Percentiles rank a stretch among this genome's conserved stretches.
Evolutionary conservation across 768 basidiomycete genomes (phyloP).

Genomic region (Imleria badia): DNA sequence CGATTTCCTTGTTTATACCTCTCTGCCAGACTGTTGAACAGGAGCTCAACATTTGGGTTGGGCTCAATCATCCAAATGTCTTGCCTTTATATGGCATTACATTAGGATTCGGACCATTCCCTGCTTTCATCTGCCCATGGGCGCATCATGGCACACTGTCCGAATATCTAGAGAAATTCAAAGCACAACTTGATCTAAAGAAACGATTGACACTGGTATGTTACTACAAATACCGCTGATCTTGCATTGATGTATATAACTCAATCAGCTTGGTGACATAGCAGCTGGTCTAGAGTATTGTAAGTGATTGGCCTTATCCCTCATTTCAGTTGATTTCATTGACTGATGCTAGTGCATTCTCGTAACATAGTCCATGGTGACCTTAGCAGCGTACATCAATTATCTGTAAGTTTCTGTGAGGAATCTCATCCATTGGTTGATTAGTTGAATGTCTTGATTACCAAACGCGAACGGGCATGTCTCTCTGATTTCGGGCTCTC

Average conservation of each 20-base stretch:
- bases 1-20: constrained; percentile 4
- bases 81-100: constrained; percentile 31
- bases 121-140: constrained; percentile 37
- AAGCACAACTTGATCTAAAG: constrained; percentile 6
- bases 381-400: constrained; percentile 34
- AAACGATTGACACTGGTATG: constrained; percentile 21
- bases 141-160: constrained; percentile 31
- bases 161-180: constrained; percentile 27
- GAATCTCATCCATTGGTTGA: background rate
- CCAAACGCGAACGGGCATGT: constrained; percentile 7
- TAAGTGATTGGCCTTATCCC: background rate
- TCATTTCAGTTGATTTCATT: background rate
- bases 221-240: background rate
- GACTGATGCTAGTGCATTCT: constrained; percentile 18
- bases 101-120: constrained; percentile 25
- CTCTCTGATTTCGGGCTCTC: constrained; percentile 36
- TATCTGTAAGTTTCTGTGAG: background rate
- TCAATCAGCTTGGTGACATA: constrained; percentile 24
- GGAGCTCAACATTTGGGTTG: constrained; percentile 33
- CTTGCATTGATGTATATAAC: background rate
- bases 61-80: constrained; percentile 30
- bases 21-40: constrained; percentile 21
- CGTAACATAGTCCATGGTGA: constrained; percentile 39
- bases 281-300: constrained; percentile 25
- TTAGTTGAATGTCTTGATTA: constrained; percentile 26